Evolutionary conservation across 495 filamentous ascomycete species (phyloP).

Genomic region (Neurospora africana): DNA sequence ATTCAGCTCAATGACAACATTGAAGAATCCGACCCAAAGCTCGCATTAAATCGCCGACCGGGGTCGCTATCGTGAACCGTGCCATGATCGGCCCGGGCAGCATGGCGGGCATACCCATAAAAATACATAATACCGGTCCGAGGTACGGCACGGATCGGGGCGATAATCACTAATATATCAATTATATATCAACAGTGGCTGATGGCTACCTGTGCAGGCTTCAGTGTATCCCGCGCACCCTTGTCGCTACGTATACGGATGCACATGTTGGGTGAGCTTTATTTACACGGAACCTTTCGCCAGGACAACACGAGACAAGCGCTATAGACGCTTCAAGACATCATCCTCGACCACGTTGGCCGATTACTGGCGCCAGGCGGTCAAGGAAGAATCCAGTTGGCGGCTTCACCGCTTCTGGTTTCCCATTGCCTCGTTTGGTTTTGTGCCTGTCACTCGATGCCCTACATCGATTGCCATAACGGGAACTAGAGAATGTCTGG

Average conservation of each 20-base stretch:
- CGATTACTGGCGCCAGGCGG: not conserved
- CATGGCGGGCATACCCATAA: not conserved
- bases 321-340: not conserved
- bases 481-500: not conserved
- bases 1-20: not conserved
- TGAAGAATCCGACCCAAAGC: not conserved
- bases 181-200: not conserved
- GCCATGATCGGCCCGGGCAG: not conserved
- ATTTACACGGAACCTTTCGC: not conserved
- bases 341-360: not conserved
- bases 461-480: not conserved
- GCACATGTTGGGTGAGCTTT: not conserved
- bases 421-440: not conserved
- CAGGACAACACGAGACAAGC: not conserved
- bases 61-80: not conserved
- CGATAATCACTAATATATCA: not conserved
- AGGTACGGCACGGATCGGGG: not conserved
- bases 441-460: not conserved
- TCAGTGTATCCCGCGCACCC: not conserved
- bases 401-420: not conserved
- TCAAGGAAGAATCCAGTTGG: not conserved
- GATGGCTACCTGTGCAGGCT: not conserved
- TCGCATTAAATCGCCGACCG: not conserved
- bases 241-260: not conserved
- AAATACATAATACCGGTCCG: not conserved